phyloP scores from a whole-genome alignment of 805 yeast genomes.

The Cyberlindnera xishuangbannaensis region DNA sequence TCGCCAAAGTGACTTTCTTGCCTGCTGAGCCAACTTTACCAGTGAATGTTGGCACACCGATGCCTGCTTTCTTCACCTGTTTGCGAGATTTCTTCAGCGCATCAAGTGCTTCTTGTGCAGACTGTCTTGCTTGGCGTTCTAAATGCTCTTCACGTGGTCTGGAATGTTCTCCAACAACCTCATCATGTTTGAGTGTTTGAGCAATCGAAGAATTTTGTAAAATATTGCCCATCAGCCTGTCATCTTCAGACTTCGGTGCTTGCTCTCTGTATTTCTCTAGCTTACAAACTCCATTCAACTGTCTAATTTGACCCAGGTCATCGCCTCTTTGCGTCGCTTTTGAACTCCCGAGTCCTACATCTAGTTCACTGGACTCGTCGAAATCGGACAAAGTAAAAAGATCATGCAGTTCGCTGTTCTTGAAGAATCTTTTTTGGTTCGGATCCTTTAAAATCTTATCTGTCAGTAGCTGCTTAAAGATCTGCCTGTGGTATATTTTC shows the following conservation, averaged over 20 bases:
- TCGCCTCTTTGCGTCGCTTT: conserved; percentile 40
- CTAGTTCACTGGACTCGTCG: conserved; percentile 41
- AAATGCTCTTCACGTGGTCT: conserved; percentile 30
- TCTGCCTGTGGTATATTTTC: conserved; percentile 93
- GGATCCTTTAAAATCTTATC: conserved; percentile 95
- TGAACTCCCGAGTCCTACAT: conserved; percentile 48
- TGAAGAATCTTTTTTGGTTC: conserved; percentile 87
- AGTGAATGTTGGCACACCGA: conserved; percentile 95
- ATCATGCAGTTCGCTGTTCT: conserved; percentile 87
- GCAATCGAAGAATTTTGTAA: conserved; percentile 70
- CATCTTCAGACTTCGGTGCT: conserved; percentile 42
- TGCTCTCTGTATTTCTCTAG: conserved; percentile 52
- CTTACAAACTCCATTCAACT: conserved; percentile 66
- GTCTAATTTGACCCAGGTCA: conserved; percentile 60
- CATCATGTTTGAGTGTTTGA: conserved; percentile 73
- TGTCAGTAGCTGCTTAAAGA: conserved; percentile 88
- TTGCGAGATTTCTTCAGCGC: conserved; percentile 53
- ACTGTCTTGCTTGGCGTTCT: conserved; percentile 56
- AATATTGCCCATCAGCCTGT: conserved; percentile 66
- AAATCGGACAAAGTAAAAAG: conserved; percentile 77
- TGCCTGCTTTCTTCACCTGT: conserved; percentile 33
- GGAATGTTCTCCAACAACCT: conserved; percentile 50
- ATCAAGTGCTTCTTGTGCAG: conserved; percentile 46
- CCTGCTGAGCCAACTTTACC: conserved; percentile 90
- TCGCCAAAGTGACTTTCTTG: conserved; percentile 27